phyloP scores from a whole-genome alignment of 2,329 filamentous ascomycete species.

The Diaporthe citriasiana region DNA sequence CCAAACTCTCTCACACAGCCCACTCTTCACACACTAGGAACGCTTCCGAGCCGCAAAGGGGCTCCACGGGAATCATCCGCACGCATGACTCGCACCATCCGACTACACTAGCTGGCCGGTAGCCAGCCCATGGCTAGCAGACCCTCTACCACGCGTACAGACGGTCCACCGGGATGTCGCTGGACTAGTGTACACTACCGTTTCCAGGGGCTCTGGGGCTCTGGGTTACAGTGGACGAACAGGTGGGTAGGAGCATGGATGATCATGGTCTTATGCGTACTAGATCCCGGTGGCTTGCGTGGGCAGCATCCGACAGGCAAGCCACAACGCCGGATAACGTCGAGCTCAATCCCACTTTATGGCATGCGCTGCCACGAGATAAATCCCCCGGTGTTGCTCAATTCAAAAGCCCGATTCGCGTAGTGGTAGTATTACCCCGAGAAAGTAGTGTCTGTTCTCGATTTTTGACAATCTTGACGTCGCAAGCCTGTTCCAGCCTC shows the following conservation, averaged over 20 bases:
- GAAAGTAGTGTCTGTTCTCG: not conserved
- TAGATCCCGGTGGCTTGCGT: conserved; percentile 1
- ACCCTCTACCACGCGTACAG: not conserved
- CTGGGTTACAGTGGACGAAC: not conserved
- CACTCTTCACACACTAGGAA: conserved; percentile 3
- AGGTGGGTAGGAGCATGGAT: conserved; percentile 24
- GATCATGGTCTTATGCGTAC: not conserved
- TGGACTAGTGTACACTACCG: conserved; percentile 8
- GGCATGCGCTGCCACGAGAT: conserved; percentile 19
- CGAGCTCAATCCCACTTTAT: conserved; percentile 14
- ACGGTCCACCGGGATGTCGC: not conserved
- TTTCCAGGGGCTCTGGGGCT: conserved; percentile 2
- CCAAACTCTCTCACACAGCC: not conserved
- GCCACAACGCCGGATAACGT: conserved; percentile 15
- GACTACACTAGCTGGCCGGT: too few species aligned
- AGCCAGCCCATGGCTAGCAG: too few species aligned
- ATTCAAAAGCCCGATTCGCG: conserved; percentile 14
- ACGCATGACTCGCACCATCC: conserved; percentile 14
- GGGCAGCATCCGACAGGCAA: conserved; percentile 24
- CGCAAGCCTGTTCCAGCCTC: conserved; percentile 16
- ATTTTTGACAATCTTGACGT: conserved; percentile 1
- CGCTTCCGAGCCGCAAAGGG: not conserved
- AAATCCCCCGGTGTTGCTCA: conserved; percentile 22
- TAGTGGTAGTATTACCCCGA: not conserved
- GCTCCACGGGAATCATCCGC: conserved; percentile 8